phyloP scores from a whole-genome alignment of 106 monocot genomes.

The Cymbidium sinense region DNA sequence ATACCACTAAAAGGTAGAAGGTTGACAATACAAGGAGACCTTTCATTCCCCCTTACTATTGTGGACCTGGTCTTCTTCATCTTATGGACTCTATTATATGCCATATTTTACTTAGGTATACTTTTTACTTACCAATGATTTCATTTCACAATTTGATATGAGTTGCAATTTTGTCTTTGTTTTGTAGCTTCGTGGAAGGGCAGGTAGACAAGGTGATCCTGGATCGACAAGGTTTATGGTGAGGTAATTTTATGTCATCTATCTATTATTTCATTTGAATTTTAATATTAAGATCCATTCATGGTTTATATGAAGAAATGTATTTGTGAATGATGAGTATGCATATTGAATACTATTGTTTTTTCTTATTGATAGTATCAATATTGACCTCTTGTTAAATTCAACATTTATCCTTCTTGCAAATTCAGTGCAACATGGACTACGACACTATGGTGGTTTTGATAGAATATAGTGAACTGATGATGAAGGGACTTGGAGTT shows the following conservation, averaged over 20 bases:
- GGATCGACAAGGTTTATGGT: conserved; percentile 99
- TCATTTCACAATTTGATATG: not conserved
- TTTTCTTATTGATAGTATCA: not conserved
- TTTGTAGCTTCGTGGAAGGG: conserved; percentile 82
- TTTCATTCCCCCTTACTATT: not conserved
- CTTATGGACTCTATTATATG: not conserved
- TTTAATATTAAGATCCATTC: not conserved
- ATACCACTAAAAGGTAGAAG: not conserved
- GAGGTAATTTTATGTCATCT: conserved; percentile 46
- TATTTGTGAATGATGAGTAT: not conserved
- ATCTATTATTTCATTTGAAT: not conserved
- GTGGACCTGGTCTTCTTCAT: not conserved
- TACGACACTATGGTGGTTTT: not conserved
- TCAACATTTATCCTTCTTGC: not conserved
- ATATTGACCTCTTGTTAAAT: not conserved
- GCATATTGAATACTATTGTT: not conserved
- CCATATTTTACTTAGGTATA: not conserved
- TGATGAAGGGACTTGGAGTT: not conserved
- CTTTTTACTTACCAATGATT: not conserved
- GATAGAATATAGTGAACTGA: not conserved
- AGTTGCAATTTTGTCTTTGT: not conserved
- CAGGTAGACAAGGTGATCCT: conserved; percentile 97
- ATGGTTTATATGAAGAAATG: not conserved
- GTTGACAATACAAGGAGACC: not conserved
- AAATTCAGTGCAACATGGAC: not conserved